These are phyloP conservation scores for Neopestalotiopsis sp. DNA, from an alignment of 2,329 filamentous ascomycete genomes.

Conservation along the genomic window DNA sequence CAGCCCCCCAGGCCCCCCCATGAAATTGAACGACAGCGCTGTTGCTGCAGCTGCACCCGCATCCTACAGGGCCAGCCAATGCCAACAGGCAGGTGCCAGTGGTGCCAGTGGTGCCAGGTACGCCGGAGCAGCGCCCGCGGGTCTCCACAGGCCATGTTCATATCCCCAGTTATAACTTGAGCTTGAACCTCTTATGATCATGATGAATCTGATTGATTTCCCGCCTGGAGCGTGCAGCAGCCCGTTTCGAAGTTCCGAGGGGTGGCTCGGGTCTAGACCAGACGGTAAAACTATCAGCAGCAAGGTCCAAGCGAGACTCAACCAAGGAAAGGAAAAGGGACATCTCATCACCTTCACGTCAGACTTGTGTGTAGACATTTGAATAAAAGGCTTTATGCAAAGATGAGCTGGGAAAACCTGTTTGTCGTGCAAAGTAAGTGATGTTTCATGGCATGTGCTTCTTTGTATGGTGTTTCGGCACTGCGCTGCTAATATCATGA, in stretches of 20 bases:
- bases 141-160: neutral
- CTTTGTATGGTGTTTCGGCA: no score
- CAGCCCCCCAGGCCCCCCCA: neutral
- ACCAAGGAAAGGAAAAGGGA: neutral
- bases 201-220: neutral
- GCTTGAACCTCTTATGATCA: neutral
- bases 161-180: neutral
- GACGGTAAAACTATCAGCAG: neutral
- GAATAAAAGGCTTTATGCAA: neutral
- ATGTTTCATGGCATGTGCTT: no score
- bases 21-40: neutral
- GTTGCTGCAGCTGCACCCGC: neutral
- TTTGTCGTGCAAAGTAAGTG: neutral
- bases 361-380: neutral
- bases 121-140: neutral
- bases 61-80: no score
- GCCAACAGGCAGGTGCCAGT: no score
- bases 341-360: neutral
- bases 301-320: neutral
- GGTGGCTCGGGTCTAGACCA: neutral
- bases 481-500: neutral
- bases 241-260: neutral
- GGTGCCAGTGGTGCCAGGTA: neutral
- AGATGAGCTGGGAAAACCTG: neutral
- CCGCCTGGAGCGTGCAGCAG: neutral